A percentile compares a stretch with the other conserved stretches of the same genome.
Evolutionary conservation across 2,329 filamentous ascomycete genomes (phyloP).

Genomic region (Verticillium tricorpus): DNA sequence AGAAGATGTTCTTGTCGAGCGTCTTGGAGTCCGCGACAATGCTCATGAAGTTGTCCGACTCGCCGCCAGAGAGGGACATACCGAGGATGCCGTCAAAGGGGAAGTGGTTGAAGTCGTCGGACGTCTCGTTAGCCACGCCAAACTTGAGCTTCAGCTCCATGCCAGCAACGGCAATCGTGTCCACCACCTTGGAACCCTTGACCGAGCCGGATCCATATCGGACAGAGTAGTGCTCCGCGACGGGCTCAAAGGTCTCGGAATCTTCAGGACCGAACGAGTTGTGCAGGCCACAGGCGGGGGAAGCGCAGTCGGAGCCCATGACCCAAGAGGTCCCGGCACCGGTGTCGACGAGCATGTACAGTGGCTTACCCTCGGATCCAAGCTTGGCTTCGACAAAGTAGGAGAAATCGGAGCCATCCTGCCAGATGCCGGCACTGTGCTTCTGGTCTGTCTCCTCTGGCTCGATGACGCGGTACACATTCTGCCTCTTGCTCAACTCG

Average conservation of each 20-base stretch:
- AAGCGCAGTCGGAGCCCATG: constrained; percentile 66
- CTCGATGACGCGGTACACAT: constrained; percentile 41
- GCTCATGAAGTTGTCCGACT: constrained; percentile 63
- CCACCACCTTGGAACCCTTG: constrained; percentile 59
- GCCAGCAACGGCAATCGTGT: constrained; percentile 63
- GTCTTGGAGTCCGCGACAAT: constrained; percentile 51
- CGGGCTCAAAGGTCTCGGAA: constrained; percentile 58
- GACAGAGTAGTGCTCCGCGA: constrained; percentile 55
- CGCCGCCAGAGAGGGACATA: constrained; percentile 58
- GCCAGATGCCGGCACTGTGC: constrained; percentile 51
- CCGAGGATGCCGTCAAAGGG: constrained; percentile 87
- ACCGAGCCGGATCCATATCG: constrained; percentile 76
- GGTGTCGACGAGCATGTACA: constrained; percentile 63
- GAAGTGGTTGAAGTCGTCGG: constrained; percentile 69
- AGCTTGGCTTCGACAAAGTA: constrained; percentile 58
- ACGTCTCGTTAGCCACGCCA: constrained; percentile 67
- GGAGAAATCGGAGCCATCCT: constrained; percentile 62
- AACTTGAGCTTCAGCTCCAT: constrained; percentile 63
- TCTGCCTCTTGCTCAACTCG: constrained; percentile 32
- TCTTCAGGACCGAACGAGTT: constrained; percentile 62
- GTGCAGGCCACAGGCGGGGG: constrained; percentile 63
- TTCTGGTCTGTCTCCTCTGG: constrained; percentile 39
- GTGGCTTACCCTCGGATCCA: constrained; percentile 47
- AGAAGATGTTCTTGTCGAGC: constrained; percentile 62
- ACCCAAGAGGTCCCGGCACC: constrained; percentile 77